Conservation (phyloP, 345 rosid species). For the Physaria fendleri region DNA sequence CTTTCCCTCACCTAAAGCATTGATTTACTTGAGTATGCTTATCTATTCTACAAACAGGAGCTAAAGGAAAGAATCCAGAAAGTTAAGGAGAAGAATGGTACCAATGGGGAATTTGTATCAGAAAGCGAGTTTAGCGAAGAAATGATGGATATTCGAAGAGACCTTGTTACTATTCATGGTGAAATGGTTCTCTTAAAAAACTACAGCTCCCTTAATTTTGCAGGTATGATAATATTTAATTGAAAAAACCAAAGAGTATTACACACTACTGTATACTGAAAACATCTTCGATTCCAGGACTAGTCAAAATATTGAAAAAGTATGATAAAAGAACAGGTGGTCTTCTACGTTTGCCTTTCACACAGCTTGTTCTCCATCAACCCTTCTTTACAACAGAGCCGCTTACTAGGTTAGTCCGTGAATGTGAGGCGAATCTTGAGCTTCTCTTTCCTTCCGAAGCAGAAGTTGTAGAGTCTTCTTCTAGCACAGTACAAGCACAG, state of each 20-base stretch:
- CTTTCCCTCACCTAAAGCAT: too few species aligned
- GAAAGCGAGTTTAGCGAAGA: too few species aligned
- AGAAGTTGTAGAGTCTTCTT: constrained; percentile 71
- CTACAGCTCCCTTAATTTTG: constrained; percentile 86
- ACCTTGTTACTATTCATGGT: constrained; percentile 59
- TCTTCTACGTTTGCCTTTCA: constrained; percentile 66
- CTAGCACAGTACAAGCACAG: background rate
- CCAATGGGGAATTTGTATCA: too few species aligned
- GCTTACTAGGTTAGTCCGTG: constrained; percentile 72
- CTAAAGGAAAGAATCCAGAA: too few species aligned
- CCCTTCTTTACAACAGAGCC: constrained; percentile 85
- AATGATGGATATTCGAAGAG: too few species aligned
- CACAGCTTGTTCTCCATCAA: constrained; percentile 70
- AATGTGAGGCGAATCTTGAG: constrained; percentile 88
- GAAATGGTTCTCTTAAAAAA: constrained; percentile 94
- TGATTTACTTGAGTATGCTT: too few species aligned
- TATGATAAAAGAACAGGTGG: constrained; percentile 89
- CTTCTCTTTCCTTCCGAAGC: constrained; percentile 81
- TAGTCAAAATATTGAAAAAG: constrained; percentile 83
- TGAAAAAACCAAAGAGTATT: too few species aligned
- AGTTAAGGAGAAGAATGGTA: too few species aligned
- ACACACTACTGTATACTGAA: background rate
- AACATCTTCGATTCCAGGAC: constrained; percentile 38
- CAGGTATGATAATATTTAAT: constrained; percentile 39
- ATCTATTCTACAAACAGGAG: too few species aligned